A percentile compares a stretch with the other conserved stretches of the same genome.
Evolutionary conservation across 805 yeast genomes (phyloP).

Genomic region (Metschnikowia proteae): DNA sequence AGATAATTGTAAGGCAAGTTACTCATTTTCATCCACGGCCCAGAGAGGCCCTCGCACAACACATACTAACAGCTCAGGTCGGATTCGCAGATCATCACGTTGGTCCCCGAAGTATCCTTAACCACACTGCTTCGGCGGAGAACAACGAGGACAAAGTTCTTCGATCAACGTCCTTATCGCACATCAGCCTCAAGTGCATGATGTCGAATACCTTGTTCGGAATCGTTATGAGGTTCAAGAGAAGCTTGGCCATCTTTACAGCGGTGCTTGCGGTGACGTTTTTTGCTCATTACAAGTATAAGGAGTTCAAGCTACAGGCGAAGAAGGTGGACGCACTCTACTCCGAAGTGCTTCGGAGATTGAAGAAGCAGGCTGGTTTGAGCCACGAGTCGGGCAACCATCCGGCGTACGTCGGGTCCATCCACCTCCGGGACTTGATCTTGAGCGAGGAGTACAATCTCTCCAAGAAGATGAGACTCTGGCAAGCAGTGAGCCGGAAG

Average conservation of each 20-base stretch:
- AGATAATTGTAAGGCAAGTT: conserved; percentile 78
- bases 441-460: conserved; percentile 40
- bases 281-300: conserved; percentile 28
- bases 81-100: conserved; percentile 19
- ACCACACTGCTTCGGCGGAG: conserved; percentile 40
- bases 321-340: conserved; percentile 44
- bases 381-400: conserved; percentile 27
- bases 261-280: conserved; percentile 17
- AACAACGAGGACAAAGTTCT: conserved; percentile 48
- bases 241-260: conserved; percentile 13
- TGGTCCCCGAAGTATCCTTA: conserved; percentile 26
- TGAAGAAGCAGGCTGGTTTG: conserved; percentile 43
- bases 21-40: conserved; percentile 7
- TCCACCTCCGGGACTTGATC: conserved; percentile 67
- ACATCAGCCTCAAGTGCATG: conserved; percentile 56
- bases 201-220: conserved; percentile 49
- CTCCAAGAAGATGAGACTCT: conserved; percentile 38
- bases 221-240: conserved; percentile 26
- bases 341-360: conserved; percentile 45
- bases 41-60: not conserved
- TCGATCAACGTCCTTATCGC: conserved; percentile 70
- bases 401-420: conserved; percentile 56
- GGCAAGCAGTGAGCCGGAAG: conserved; percentile 53
- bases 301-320: conserved; percentile 35
- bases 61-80: conserved; percentile 29